A percentile compares a stretch with the other conserved stretches of the same genome.
These are phyloP conservation scores for Iberis pinnata DNA, from an alignment of 345 rosid genomes.

Conservation along the genomic window DNA sequence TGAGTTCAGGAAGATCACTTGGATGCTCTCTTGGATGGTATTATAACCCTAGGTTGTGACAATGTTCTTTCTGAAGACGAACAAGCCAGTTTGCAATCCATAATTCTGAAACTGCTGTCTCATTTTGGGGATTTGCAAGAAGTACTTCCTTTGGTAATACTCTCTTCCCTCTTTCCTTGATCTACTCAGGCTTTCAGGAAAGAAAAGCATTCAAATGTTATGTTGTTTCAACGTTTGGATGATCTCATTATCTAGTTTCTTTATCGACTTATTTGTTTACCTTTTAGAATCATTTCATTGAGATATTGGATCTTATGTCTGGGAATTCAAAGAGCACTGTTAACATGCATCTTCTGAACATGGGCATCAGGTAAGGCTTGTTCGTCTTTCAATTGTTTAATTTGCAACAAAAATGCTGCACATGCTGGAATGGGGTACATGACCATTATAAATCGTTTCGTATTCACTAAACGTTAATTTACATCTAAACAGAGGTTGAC, in stretches of 20 bases:
- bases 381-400: constrained; percentile 7
- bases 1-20: constrained; percentile 51
- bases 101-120: constrained; percentile 66
- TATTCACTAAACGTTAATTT: not conserved
- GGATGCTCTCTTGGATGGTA: constrained; percentile 47
- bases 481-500: not conserved
- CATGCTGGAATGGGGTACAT: not conserved
- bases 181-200: constrained; percentile 9
- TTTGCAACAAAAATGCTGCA: not conserved
- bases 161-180: constrained; percentile 6
- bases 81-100: constrained; percentile 62
- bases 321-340: constrained; percentile 54
- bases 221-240: not conserved
- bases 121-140: constrained; percentile 56
- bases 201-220: not conserved
- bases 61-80: constrained; percentile 62
- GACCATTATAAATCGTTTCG: not conserved
- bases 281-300: constrained; percentile 65
- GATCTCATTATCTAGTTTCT: constrained; percentile 5
- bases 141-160: constrained; percentile 60
- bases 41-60: constrained; percentile 38
- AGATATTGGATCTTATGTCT: constrained; percentile 66
- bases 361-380: constrained; percentile 57
- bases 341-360: constrained; percentile 60
- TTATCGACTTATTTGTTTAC: constrained; percentile 11